phyloP scores from a whole-genome alignment of 1,139 yeast genomes.

The Oligophagozyma castellii region DNA sequence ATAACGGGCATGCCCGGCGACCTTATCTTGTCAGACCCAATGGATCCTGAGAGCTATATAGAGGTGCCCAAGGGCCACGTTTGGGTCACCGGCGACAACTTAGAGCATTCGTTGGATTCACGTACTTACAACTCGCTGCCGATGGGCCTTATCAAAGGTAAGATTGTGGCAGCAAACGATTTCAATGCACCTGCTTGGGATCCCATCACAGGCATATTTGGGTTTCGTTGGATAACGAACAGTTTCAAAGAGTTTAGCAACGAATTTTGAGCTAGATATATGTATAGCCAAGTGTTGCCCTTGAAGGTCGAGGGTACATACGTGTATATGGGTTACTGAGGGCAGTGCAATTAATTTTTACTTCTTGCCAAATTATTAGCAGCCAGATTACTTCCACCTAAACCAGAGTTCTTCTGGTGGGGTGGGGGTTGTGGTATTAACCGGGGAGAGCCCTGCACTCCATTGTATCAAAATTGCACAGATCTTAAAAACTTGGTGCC shows the following conservation, averaged over 20 bases:
- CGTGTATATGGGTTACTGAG: too few species aligned
- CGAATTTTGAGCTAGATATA: too few species aligned
- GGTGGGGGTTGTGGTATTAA: too few species aligned
- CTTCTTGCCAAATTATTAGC: too few species aligned
- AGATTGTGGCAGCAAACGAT: slow-evolving; percentile 53
- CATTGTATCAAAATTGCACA: slow-evolving; percentile 4
- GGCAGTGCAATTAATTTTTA: too few species aligned
- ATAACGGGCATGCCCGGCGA: slow-evolving; percentile 97
- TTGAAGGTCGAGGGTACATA: too few species aligned
- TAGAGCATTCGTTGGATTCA: slow-evolving; percentile 81
- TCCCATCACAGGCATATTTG: slow-evolving; percentile 30
- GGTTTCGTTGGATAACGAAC: slow-evolving; percentile 42
- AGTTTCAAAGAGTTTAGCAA: too few species aligned
- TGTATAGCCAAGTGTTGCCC: too few species aligned
- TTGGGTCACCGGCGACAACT: slow-evolving; percentile 94
- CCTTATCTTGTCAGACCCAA: slow-evolving; percentile 62
- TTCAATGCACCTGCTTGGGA: slow-evolving; percentile 27
- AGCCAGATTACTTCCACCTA: too few species aligned
- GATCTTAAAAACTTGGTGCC: slow-evolving; percentile 55
- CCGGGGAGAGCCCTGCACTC: too few species aligned
- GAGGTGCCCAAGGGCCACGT: slow-evolving; percentile 81
- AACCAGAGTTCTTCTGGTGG: too few species aligned
- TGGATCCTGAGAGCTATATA: slow-evolving; percentile 39
- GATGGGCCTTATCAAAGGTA: slow-evolving; percentile 76
- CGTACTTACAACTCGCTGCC: slow-evolving; percentile 82